Conservation (phyloP, 73 alveolate genomes). For the Paramecium caudatum region DNA sequence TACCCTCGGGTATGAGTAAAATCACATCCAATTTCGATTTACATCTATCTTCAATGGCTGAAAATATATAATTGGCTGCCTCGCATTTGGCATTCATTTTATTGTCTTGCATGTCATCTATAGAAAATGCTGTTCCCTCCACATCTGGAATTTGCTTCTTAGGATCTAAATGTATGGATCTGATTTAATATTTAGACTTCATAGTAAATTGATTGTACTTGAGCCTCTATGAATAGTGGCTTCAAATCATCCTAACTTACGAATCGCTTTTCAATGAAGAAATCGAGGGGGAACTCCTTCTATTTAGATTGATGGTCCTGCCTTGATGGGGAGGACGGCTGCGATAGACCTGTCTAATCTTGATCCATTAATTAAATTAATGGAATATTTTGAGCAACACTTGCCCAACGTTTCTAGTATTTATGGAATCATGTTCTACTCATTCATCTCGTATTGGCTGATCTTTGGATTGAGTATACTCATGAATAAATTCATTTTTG, state of each 20-base stretch:
- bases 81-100: slow-evolving; percentile 47
- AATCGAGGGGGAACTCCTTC: slow-evolving; percentile 41
- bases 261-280: slow-evolving; percentile 33
- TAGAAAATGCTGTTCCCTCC: slow-evolving; percentile 50
- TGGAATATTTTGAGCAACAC: slow-evolving; percentile 1
- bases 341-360: slow-evolving; percentile 40
- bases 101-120: slow-evolving; percentile 34
- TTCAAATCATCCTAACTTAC: slow-evolving; percentile 16
- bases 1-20: slow-evolving; percentile 63
- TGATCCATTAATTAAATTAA: slow-evolving; percentile 41
- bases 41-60: not conserved
- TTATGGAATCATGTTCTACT: slow-evolving; percentile 27
- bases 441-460: slow-evolving; percentile 35
- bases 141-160: slow-evolving; percentile 41
- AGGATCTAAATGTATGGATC: not conserved
- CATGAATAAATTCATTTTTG: not conserved
- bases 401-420: slow-evolving; percentile 43
- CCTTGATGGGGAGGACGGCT: not conserved
- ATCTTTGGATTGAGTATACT: slow-evolving; percentile 10
- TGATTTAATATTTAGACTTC: not conserved
- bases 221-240: not conserved
- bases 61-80: slow-evolving; percentile 18
- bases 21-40: not conserved
- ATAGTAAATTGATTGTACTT: not conserved
- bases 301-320: not conserved